These are phyloP conservation scores for Fragilaria radians DNA, from an alignment of 108 stramenopile species.

Conservation along the genomic window DNA sequence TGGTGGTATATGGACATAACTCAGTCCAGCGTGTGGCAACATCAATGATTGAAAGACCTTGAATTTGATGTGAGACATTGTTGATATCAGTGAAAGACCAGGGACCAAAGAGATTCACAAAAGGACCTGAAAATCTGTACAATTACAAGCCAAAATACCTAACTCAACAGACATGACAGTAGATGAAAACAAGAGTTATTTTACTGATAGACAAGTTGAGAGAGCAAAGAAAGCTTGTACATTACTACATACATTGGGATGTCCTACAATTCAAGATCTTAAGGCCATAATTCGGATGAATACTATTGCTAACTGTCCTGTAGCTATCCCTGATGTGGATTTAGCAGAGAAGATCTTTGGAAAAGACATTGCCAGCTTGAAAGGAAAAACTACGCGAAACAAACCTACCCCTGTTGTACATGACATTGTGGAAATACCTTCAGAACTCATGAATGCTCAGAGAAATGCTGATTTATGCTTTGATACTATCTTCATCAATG, in stretches of 20 bases:
- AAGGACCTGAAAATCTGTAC: no score
- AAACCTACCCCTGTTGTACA: slow-evolving; percentile 11
- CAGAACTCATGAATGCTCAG: slow-evolving; percentile 3
- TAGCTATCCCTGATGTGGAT: slow-evolving; percentile 4
- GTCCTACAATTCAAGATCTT: neutral
- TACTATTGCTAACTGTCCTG: slow-evolving; percentile 10
- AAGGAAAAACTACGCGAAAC: slow-evolving; percentile 16
- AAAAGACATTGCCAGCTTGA: slow-evolving; percentile 2
- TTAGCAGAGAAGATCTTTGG: slow-evolving; percentile 20
- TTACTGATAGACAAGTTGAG: neutral
- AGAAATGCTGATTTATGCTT: slow-evolving; percentile 13
- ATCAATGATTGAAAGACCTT: no score
- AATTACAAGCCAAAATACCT: no score
- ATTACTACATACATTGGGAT: neutral
- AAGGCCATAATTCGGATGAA: neutral
- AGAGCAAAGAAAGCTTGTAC: slow-evolving; percentile 1
- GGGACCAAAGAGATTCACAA: no score
- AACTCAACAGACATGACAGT: no score
- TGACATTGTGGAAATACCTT: slow-evolving; percentile 11
- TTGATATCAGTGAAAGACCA: no score
- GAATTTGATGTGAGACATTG: no score
- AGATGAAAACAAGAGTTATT: neutral
- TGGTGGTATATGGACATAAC: no score
- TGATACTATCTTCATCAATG: slow-evolving; percentile 35
- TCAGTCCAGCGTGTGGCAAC: no score